Base-by-base conservation (phyloP, 2,329 filamentous ascomycete genomes). In the Plenodomus lindquistii region DNA sequence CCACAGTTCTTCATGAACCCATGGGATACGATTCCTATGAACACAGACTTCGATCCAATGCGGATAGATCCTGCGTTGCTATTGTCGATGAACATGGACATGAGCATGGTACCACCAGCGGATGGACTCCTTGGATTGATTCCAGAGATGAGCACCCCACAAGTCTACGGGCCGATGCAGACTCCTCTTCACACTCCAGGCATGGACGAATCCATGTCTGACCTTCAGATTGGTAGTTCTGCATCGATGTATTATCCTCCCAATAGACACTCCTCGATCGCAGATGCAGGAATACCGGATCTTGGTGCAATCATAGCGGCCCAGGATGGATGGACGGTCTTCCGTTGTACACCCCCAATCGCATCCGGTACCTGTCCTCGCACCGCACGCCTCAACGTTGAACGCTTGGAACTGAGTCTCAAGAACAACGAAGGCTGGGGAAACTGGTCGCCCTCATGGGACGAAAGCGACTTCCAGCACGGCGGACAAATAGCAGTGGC, bases 281-380 rank as follows among this genome's bases (percentile, higher is more conserved):
- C 56, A 21, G 70, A 71, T 37, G 54, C 63, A 10, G 65, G 69
- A 4, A 61, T 70, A 38, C 67, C 70, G 9, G 77, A 80, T 48
- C 72, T 78, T 36, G 74, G 75, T 37, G 76, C 77, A 5, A 77
- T 80, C 39, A 69, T 79, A 36, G 73, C 76, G 17, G 78, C 78
- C 21, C 78, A 79, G 47, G 77, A 81, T 50, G 75, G 74, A 7
- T 81, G 79, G 79, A 77, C 75, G 4, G 77, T 76, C 6, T 81
- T 81, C 55, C 73, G 78, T 34, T 82, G 79, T 61, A 79, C 75
- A 13, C 77, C 78, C 15, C 72, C 75, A 18, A 72, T 78, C 37
- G 73, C 77, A 13, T 76, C 78, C 2, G 75, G 70, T 44, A 74
- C 74, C 19, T 80, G 78, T 57, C 79, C 79, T 16, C 77, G 75